phyloP scores from a whole-genome alignment of 768 basidiomycete genomes.

The Boletellus emodensis region DNA sequence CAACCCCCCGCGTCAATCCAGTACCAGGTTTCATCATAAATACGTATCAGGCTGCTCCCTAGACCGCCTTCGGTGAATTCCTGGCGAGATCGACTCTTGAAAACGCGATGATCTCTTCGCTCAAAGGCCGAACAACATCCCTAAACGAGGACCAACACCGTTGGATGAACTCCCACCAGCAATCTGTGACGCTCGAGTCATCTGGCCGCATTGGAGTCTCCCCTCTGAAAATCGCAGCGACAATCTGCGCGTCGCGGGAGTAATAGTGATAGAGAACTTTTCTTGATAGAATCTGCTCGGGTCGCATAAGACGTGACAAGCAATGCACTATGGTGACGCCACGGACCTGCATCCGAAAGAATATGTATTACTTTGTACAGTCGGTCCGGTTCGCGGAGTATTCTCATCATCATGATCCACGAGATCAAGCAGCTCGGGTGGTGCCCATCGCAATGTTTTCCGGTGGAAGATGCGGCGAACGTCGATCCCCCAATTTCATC shows the following conservation, averaged over 20 bases:
- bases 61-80: too few species aligned
- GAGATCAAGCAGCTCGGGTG: neutral
- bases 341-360: constrained; percentile 12
- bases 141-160: neutral
- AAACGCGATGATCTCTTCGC: neutral
- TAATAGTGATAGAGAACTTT: neutral
- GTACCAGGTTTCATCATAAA: too few species aligned
- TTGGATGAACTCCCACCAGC: neutral
- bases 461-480: neutral
- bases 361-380: constrained; percentile 1
- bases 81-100: neutral
- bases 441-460: neutral
- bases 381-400: neutral
- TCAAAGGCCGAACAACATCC: neutral
- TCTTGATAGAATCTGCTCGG: neutral
- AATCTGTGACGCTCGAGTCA: neutral
- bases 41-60: too few species aligned
- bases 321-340: too few species aligned
- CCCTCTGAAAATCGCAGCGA: neutral
- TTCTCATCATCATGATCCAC: neutral
- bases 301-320: too few species aligned
- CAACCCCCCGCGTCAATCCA: too few species aligned
- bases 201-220: neutral
- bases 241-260: neutral
- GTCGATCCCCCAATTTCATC: neutral